phyloP scores from a whole-genome alignment of 352 stramenopile species.

The Peronosclerospora sorghi region DNA sequence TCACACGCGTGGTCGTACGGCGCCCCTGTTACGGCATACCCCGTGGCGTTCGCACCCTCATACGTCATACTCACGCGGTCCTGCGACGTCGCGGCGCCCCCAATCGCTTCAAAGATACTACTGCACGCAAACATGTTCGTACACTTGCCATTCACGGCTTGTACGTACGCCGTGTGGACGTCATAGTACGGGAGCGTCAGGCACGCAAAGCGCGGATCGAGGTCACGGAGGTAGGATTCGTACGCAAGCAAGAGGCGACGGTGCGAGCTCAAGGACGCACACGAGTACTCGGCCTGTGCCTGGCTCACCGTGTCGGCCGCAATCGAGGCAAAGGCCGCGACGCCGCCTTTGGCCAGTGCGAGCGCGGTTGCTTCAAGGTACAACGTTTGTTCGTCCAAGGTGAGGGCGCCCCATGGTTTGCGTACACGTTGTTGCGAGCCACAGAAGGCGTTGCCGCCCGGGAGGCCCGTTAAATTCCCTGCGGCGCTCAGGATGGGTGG shows the following conservation, averaged over 20 bases:
- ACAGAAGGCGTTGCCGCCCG: slow-evolving; percentile 41
- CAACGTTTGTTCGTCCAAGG: slow-evolving; percentile 31
- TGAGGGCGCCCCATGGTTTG: slow-evolving; percentile 38
- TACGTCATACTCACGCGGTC: slow-evolving; percentile 8
- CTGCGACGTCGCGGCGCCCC: slow-evolving; percentile 17
- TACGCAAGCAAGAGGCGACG: slow-evolving; percentile 48
- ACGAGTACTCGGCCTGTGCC: slow-evolving; percentile 43
- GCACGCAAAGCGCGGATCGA: slow-evolving; percentile 45
- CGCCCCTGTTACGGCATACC: slow-evolving; percentile 17
- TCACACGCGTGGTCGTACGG: slow-evolving; percentile 32
- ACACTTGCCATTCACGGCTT: slow-evolving; percentile 34
- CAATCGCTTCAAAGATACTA: slow-evolving; percentile 40
- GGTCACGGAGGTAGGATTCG: slow-evolving; percentile 51
- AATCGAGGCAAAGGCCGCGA: slow-evolving; percentile 41
- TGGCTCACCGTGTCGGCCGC: slow-evolving; percentile 33
- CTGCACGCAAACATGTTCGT: slow-evolving; percentile 54
- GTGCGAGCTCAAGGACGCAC: slow-evolving; percentile 58
- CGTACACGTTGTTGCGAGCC: slow-evolving; percentile 29
- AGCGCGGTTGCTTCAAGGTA: slow-evolving; percentile 41
- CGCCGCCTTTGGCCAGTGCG: slow-evolving; percentile 29
- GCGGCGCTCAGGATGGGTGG: slow-evolving; percentile 26
- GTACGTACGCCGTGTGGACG: slow-evolving; percentile 51
- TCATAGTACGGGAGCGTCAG: slow-evolving; percentile 75
- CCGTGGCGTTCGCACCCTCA: slow-evolving; percentile 23
- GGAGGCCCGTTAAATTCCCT: slow-evolving; percentile 33